Evolutionary conservation across 208 protist species (phyloP).

Genomic region (Trypanosoma brucei): DNA sequence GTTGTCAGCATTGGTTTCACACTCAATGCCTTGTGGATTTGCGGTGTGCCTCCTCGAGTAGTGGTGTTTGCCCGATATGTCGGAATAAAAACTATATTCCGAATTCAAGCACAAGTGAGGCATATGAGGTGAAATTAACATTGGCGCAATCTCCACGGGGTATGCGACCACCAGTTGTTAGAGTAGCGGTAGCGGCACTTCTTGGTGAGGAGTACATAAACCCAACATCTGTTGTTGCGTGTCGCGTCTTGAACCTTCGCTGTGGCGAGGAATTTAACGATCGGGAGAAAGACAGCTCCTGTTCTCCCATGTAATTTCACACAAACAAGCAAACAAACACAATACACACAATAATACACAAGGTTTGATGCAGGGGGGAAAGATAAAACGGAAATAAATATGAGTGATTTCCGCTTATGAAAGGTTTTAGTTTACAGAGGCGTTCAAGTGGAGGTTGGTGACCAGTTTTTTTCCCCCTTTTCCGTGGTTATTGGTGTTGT

Average conservation of each 20-base stretch:
- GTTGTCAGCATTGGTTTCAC: slow-evolving; percentile 4
- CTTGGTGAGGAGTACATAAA: not conserved
- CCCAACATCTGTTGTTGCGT: not conserved
- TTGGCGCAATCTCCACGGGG: not conserved
- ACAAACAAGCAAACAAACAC: not conserved
- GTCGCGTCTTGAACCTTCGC: not conserved
- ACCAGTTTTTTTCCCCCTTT: too few species aligned
- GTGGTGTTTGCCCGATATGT: not conserved
- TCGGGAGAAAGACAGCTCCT: not conserved
- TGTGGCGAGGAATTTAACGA: slow-evolving; percentile 6
- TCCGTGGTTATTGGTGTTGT: too few species aligned
- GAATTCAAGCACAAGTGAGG: not conserved
- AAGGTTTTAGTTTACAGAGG: too few species aligned
- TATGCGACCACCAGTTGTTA: not conserved
- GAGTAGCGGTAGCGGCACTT: not conserved
- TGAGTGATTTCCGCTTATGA: too few species aligned
- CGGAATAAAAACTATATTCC: slow-evolving; percentile 1
- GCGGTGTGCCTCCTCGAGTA: not conserved
- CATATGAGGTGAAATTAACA: slow-evolving; percentile 1
- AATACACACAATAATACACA: too few species aligned
- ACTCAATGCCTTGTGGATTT: not conserved
- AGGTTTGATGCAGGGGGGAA: too few species aligned
- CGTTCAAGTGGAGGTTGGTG: too few species aligned
- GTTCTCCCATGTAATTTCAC: not conserved
- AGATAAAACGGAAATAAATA: too few species aligned